A percentile compares a stretch with the other conserved stretches of the same genome.
phyloP scores from a whole-genome alignment of 2,329 filamentous ascomycete genomes.

The Lachnellula occidentalis region DNA sequence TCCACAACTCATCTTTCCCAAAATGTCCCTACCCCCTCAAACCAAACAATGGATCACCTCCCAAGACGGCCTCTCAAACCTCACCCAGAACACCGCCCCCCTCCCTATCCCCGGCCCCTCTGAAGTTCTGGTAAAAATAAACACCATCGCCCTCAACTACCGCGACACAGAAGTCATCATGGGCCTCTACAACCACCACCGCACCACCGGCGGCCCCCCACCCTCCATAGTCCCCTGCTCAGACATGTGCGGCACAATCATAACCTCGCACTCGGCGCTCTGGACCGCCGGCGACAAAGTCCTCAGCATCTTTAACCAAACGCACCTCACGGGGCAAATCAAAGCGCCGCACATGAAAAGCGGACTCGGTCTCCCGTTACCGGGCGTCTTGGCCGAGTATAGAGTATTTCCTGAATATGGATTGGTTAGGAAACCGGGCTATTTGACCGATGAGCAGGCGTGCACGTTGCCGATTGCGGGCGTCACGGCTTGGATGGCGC shows the following conservation, averaged over 20 bases:
- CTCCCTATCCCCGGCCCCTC: slow-evolving; percentile 43
- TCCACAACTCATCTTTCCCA: background rate
- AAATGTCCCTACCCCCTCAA: slow-evolving; percentile 22
- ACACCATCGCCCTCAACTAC: slow-evolving; percentile 26
- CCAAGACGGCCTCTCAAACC: slow-evolving; percentile 52
- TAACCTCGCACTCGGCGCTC: slow-evolving; percentile 39
- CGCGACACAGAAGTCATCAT: slow-evolving; percentile 34
- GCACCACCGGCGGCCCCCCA: slow-evolving; percentile 37
- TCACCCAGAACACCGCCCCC: slow-evolving; percentile 39
- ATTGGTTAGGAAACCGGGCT: slow-evolving; percentile 50
- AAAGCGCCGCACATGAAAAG: slow-evolving; percentile 33
- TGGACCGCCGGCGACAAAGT: slow-evolving; percentile 60
- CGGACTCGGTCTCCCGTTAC: slow-evolving; percentile 59
- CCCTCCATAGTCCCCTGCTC: slow-evolving; percentile 52
- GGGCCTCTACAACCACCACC: slow-evolving; percentile 63
- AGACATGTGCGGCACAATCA: slow-evolving; percentile 63
- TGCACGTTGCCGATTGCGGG: slow-evolving; percentile 55
- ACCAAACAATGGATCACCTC: slow-evolving; percentile 48
- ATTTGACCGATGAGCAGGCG: slow-evolving; percentile 55
- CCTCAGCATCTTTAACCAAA: slow-evolving; percentile 57
- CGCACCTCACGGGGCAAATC: slow-evolving; percentile 32
- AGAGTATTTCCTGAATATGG: slow-evolving; percentile 52
- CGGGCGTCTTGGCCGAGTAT: slow-evolving; percentile 55
- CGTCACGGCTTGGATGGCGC: slow-evolving; percentile 60
- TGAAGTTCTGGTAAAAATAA: slow-evolving; percentile 36